Conservation (phyloP, 2,329 filamentous ascomycete genomes). For the Blumeriella jaapii region DNA sequence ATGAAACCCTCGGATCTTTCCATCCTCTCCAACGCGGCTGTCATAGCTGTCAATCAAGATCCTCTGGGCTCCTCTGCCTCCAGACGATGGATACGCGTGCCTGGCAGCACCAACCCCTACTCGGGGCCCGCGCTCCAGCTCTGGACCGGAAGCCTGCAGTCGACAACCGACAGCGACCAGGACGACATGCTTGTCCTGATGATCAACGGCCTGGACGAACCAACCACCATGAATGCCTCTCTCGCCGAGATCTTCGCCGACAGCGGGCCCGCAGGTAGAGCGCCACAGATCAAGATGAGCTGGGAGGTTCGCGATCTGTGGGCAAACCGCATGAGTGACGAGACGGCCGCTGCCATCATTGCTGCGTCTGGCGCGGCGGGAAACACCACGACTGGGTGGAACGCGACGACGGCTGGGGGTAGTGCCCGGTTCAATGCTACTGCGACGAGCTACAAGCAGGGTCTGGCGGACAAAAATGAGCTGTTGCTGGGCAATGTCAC, state of each 20-base stretch:
- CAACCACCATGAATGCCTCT: slow-evolving; percentile 36
- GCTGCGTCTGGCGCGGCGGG: slow-evolving; percentile 29
- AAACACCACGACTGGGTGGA: slow-evolving; percentile 24
- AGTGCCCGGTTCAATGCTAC: slow-evolving; percentile 36
- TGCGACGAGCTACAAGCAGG: slow-evolving; percentile 36
- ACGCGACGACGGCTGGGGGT: slow-evolving; percentile 22
- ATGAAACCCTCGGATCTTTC: slow-evolving; percentile 28
- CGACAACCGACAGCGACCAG: slow-evolving; percentile 33
- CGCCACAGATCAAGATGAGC: slow-evolving; percentile 30
- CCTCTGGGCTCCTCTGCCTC: slow-evolving; percentile 29
- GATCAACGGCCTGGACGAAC: slow-evolving; percentile 36
- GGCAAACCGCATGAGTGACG: slow-evolving; percentile 40
- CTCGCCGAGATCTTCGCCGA: slow-evolving; percentile 42
- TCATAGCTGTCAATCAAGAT: slow-evolving; percentile 35
- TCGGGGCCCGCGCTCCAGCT: slow-evolving; percentile 37
- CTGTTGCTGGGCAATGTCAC: slow-evolving; percentile 37
- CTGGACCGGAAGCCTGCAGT: slow-evolving; percentile 35
- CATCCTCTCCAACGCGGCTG: slow-evolving; percentile 32
- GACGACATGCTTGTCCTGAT: slow-evolving; percentile 34
- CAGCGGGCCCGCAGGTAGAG: slow-evolving; percentile 32
- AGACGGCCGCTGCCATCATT: slow-evolving; percentile 33
- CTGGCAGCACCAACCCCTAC: slow-evolving; percentile 31
- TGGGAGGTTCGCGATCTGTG: slow-evolving; percentile 46
- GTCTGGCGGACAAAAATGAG: slow-evolving; percentile 32
- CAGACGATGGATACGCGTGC: slow-evolving; percentile 34